These are phyloP conservation scores for Trichoderma brevicompactum DNA, from an alignment of 2,329 filamentous ascomycete genomes.

Conservation along the genomic window DNA sequence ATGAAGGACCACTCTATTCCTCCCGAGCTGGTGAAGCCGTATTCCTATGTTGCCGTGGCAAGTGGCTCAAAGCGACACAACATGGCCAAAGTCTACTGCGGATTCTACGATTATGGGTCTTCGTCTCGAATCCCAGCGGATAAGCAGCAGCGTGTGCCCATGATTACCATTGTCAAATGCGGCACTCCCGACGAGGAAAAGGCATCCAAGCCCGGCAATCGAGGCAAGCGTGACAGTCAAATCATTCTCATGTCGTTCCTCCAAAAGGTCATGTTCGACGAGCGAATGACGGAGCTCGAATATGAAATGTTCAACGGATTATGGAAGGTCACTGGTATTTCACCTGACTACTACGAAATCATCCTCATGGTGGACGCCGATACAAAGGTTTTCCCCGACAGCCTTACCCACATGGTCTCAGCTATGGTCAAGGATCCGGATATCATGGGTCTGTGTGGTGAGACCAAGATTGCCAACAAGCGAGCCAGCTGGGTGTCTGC, in stretches of 20 bases:
- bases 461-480: constrained; percentile 99
- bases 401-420: constrained; percentile 96
- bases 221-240: constrained; percentile 98
- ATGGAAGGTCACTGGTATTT: constrained; percentile 98
- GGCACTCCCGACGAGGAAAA: constrained; percentile 85
- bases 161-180: constrained; percentile 96
- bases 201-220: constrained; percentile 89
- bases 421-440: constrained; percentile 99
- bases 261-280: constrained; percentile 99
- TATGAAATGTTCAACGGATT: constrained; percentile 99
- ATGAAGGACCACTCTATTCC: constrained; percentile 86
- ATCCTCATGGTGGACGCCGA: constrained; percentile 99
- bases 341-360: constrained; percentile 95
- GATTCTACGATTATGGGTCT: constrained; percentile 95
- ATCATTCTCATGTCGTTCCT: constrained; percentile 99
- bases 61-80: constrained; percentile 97
- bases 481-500: constrained; percentile 91
- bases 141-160: constrained; percentile 94
- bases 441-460: constrained; percentile 98
- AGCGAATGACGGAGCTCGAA: constrained; percentile 98
- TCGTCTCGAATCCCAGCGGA: constrained; percentile 78
- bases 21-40: constrained; percentile 81
- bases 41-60: constrained; percentile 95
- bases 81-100: constrained; percentile 98
- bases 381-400: constrained; percentile 98